Evolutionary conservation across 371 early-diverging fungal genomes (phyloP).

Genomic region (Neoconidiobolus thromboides): DNA sequence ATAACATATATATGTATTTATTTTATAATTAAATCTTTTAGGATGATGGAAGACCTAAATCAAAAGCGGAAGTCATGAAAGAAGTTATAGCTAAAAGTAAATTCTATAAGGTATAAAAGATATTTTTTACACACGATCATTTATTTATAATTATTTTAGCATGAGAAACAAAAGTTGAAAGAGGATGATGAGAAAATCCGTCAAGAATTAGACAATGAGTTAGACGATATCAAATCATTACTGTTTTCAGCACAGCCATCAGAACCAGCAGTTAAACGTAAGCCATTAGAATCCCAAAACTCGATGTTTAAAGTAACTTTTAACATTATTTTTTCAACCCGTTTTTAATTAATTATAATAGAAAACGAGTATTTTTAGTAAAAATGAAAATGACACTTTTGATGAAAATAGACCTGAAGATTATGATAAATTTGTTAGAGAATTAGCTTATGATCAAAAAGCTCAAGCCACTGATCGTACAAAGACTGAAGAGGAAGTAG

Average conservation of each 20-base stretch:
- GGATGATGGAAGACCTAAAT: conserved; percentile 26
- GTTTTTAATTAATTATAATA: conserved; percentile 5
- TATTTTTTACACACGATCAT: not conserved
- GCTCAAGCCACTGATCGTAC: conserved; percentile 76
- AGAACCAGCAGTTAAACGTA: conserved; percentile 14
- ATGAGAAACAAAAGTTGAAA: conserved; percentile 33
- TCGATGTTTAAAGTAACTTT: conserved; percentile 11
- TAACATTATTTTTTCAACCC: not conserved
- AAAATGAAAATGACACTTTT: conserved; percentile 10
- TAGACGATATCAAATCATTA: conserved; percentile 57
- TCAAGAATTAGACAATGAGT: conserved; percentile 68
- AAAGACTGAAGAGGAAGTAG: conserved; percentile 86
- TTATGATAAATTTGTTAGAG: conserved; percentile 65
- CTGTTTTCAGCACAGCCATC: conserved; percentile 19
- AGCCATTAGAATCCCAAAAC: conserved; percentile 23
- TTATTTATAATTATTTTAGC: not conserved
- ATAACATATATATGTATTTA: not conserved
- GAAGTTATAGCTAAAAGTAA: conserved; percentile 95
- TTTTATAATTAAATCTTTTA: not conserved
- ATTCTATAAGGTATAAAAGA: conserved; percentile 24
- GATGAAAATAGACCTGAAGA: conserved; percentile 17
- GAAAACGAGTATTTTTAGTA: conserved; percentile 12
- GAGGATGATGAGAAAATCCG: conserved; percentile 16
- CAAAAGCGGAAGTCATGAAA: conserved; percentile 85
- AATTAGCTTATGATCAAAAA: conserved; percentile 60